Evolutionary conservation across 2,329 filamentous ascomycete genomes (phyloP), one percentile per base, ranked within the genome.

Genomic region (Ascosphaera acerosa): DNA sequence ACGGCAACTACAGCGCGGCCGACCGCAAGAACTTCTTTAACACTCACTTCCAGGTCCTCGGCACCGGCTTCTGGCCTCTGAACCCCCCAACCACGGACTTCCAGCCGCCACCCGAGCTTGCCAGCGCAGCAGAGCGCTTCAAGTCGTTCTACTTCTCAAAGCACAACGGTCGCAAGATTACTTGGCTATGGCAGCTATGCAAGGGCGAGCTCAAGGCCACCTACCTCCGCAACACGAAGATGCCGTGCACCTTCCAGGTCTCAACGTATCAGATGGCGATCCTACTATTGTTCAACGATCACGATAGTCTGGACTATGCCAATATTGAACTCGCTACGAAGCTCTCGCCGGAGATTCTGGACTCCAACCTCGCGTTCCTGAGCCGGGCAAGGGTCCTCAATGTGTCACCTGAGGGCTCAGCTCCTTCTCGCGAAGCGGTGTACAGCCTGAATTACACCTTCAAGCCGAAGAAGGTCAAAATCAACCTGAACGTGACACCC

Each of bases 181-280:
- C 84, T 5, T 97, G 87, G 87, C 54, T 97, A 34, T 97, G 87
- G 87, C 81, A 94, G 49, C 59, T 97, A 32, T 94, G 81, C 64
- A 97, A 94, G 59, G 87, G 87, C 34, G 87, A 97, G 52, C 67
- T 97, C 36, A 84, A 82, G 52, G 77, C 82, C 22, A 84, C 82
- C 45, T 97, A 92, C 52, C 75, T 77, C 60, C 89, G 80, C 56
- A 69, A 61, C 47, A 70, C 69, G 44, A 94, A 92, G 58, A 78
- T 81, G 1, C 80, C 84, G 0, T 92, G 82, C 50, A 94, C 80
- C 2, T 89, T 97, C 61, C 81, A 91, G 50, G 89, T 97, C 7
- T 94, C 84, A 2, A 82, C 84, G 2, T 97, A 87, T 48, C 87
- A 97, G 52, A 92, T 97, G 81, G 84, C 81, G 1, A 81, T 97